These are phyloP conservation scores for Salvia miltiorrhiza DNA, from an alignment of 257 asterid genomes.

Conservation along the genomic window DNA sequence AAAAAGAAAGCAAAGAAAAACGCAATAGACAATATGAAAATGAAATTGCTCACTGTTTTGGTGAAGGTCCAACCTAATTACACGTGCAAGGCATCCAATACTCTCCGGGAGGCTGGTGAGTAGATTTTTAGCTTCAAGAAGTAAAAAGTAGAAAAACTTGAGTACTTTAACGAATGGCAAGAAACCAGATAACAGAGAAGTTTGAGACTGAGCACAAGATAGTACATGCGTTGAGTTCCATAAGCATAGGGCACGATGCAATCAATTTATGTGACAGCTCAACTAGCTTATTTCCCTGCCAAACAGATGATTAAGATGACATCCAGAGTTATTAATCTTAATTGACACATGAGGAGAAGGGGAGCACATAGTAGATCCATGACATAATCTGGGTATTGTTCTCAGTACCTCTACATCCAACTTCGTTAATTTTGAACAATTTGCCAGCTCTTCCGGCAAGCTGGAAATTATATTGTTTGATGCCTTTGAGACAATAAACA, in stretches of 20 bases:
- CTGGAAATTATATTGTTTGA: constrained; percentile 77
- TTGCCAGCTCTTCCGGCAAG: constrained; percentile 83
- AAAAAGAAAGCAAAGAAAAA: not conserved
- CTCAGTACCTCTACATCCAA: constrained; percentile 74
- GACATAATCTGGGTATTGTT: constrained; percentile 8
- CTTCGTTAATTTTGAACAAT: constrained; percentile 72
- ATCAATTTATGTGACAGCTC: constrained; percentile 51
- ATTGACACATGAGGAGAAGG: constrained; percentile 2
- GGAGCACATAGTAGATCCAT: constrained; percentile 16
- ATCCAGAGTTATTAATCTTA: constrained; percentile 3
- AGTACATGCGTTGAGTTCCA: constrained; percentile 90
- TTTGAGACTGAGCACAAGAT: not conserved
- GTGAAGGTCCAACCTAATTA: constrained; percentile 86
- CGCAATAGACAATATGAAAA: constrained; percentile 6
- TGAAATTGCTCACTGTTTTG: constrained; percentile 81
- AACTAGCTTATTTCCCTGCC: constrained; percentile 84
- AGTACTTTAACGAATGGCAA: constrained; percentile 22
- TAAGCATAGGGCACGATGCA: constrained; percentile 77
- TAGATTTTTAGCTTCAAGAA: constrained; percentile 65
- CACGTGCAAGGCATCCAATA: constrained; percentile 73
- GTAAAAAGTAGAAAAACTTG: constrained; percentile 18
- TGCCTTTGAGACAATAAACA: constrained; percentile 50
- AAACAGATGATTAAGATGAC: constrained; percentile 22
- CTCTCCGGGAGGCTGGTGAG: constrained; percentile 71
- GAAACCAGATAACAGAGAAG: constrained; percentile 10